phyloP scores from a whole-genome alignment of 2,329 filamentous ascomycete species.

The Colletotrichum kahawae region DNA sequence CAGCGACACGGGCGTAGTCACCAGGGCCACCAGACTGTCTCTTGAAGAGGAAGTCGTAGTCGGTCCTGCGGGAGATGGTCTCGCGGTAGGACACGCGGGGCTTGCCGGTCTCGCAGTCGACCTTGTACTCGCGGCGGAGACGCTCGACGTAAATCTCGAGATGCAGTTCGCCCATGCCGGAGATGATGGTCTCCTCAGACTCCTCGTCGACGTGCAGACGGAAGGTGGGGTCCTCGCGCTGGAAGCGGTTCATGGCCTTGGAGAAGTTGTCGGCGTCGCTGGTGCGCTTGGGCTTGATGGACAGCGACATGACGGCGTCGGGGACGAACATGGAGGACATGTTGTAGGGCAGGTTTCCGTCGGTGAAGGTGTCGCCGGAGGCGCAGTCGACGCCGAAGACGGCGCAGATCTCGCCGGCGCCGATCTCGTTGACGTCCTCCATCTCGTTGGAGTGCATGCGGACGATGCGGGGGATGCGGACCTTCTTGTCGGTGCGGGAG shows the following conservation, averaged over 20 bases:
- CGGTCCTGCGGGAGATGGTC: conserved; percentile 79
- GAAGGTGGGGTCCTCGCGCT: conserved; percentile 98
- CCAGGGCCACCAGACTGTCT: conserved; percentile 95
- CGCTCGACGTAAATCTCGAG: conserved; percentile 97
- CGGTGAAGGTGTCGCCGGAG: conserved; percentile 97
- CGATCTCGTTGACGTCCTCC: conserved; percentile 93
- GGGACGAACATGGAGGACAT: conserved; percentile 99
- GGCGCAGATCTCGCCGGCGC: conserved; percentile 96
- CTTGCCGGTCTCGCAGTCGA: conserved; percentile 94
- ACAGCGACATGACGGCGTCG: conserved; percentile 96
- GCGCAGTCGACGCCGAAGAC: conserved; percentile 98
- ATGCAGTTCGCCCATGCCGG: conserved; percentile 97
- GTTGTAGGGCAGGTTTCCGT: conserved; percentile 87
- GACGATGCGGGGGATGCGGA: conserved; percentile 95
- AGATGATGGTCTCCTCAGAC: conserved; percentile 96
- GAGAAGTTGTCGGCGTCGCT: conserved; percentile 94
- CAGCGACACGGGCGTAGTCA: conserved; percentile 91
- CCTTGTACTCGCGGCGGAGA: conserved; percentile 94
- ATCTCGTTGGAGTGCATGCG: conserved; percentile 99
- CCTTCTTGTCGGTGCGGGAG: conserved; percentile 91
- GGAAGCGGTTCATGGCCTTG: conserved; percentile 98
- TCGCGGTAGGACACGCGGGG: conserved; percentile 97
- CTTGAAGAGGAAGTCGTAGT: conserved; percentile 93
- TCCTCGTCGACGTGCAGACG: conserved; percentile 90
- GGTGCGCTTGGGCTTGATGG: conserved; percentile 93